phyloP scores from a whole-genome alignment of 768 basidiomycete genomes.

The Rossbeevera mucosa region DNA sequence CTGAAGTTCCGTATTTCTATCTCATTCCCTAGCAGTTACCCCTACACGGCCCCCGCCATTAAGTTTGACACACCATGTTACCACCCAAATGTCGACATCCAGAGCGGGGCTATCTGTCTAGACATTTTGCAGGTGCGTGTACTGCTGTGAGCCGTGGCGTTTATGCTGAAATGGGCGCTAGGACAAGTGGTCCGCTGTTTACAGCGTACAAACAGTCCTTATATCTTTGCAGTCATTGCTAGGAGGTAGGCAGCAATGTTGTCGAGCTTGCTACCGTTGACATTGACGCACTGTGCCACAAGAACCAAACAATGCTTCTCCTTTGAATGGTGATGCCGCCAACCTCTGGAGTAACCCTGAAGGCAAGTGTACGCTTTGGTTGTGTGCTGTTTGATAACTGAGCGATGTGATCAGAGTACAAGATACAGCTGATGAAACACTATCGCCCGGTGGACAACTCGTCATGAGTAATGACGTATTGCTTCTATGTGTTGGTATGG shows the following conservation, averaged over 20 bases:
- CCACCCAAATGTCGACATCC: conserved; percentile 87
- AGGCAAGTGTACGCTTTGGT: conserved; percentile 36
- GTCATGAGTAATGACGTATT: conserved; percentile 23
- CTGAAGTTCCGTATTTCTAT: conserved; percentile 81
- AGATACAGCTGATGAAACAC: conserved; percentile 63
- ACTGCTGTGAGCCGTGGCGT: not conserved
- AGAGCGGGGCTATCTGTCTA: conserved; percentile 72
- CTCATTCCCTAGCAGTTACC: conserved; percentile 82
- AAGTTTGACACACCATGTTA: conserved; percentile 88
- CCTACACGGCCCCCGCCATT: conserved; percentile 79
- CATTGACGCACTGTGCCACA: conserved; percentile 1
- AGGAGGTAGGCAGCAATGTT: conserved; percentile 55
- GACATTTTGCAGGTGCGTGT: conserved; percentile 75
- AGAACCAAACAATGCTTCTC: conserved; percentile 94
- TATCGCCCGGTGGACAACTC: conserved; percentile 53
- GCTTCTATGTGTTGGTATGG: conserved; percentile 1
- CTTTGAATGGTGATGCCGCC: conserved; percentile 84
- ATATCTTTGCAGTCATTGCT: conserved; percentile 83
- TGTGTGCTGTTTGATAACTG: not conserved
- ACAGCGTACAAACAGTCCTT: conserved; percentile 87
- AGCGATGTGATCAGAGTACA: conserved; percentile 51
- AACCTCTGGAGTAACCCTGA: conserved; percentile 71
- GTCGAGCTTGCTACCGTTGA: not conserved
- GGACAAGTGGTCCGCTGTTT: conserved; percentile 94
- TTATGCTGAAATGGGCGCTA: conserved; percentile 27